These are phyloP conservation scores for Suillus spraguei DNA, from an alignment of 768 basidiomycete species.

Conservation along the genomic window DNA sequence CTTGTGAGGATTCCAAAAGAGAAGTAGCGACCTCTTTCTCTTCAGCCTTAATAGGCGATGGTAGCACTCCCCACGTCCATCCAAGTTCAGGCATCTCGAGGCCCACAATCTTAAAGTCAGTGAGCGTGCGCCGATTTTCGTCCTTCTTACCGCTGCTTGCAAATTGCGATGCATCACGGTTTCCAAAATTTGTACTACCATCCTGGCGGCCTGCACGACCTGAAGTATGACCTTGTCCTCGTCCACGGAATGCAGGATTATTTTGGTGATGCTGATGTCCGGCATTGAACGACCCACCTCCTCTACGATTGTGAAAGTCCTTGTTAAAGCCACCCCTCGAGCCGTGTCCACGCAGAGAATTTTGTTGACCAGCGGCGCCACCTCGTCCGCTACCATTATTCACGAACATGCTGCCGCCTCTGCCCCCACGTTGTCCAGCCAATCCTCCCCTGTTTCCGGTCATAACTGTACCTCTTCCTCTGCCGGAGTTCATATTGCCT, in stretches of 20 bases:
- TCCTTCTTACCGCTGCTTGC: slow-evolving; percentile 74
- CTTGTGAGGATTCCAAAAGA: slow-evolving; percentile 34
- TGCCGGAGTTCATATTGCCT: slow-evolving; percentile 32
- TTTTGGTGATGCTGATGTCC: slow-evolving; percentile 42
- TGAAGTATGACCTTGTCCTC: slow-evolving; percentile 57
- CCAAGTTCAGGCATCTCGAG: slow-evolving; percentile 79
- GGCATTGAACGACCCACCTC: slow-evolving; percentile 58
- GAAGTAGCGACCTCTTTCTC: slow-evolving; percentile 37
- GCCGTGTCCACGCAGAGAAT: slow-evolving; percentile 60
- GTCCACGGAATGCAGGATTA: slow-evolving; percentile 56
- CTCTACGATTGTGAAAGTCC: slow-evolving; percentile 64
- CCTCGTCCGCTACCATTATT: slow-evolving; percentile 43
- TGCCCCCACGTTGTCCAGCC: slow-evolving; percentile 42
- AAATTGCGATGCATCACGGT: slow-evolving; percentile 53
- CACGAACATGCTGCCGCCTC: slow-evolving; percentile 38
- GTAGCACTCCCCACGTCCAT: slow-evolving; percentile 85
- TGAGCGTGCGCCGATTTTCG: slow-evolving; percentile 89
- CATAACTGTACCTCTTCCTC: slow-evolving; percentile 55
- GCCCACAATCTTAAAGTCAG: slow-evolving; percentile 97
- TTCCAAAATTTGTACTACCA: slow-evolving; percentile 37
- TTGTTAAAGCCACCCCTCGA: slow-evolving; percentile 70
- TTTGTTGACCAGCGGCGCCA: slow-evolving; percentile 43
- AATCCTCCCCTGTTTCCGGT: slow-evolving; percentile 46
- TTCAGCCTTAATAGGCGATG: slow-evolving; percentile 39
- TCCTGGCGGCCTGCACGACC: slow-evolving; percentile 44